Evolutionary conservation across 768 basidiomycete species (phyloP).

Genomic region (Phlebiopsis flavidoalba): DNA sequence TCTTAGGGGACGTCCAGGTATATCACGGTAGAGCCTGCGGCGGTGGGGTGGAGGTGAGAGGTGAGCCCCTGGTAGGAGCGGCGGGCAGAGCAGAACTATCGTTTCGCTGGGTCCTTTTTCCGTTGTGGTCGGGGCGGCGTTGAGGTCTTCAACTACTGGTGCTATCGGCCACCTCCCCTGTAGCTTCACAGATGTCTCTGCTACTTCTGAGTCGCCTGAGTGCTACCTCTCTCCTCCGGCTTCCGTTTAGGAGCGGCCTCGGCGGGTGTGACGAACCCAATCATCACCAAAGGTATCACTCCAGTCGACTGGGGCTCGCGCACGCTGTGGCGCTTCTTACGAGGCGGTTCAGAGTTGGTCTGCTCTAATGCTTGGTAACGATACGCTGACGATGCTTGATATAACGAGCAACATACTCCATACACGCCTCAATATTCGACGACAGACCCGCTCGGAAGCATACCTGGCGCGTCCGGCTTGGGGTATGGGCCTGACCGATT

Average conservation of each 20-base stretch:
- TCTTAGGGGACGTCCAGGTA: not conserved
- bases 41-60: not conserved
- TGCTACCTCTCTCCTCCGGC: no score
- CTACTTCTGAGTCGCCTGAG: no score
- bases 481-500: slow-evolving; percentile 19
- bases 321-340: slow-evolving; percentile 1
- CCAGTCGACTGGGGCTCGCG: slow-evolving; percentile 1
- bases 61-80: not conserved
- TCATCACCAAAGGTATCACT: slow-evolving; percentile 13
- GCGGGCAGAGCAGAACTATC: not conserved
- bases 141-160: no score
- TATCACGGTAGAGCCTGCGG: not conserved
- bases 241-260: not conserved
- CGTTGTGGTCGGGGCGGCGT: no score
- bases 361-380: not conserved
- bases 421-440: slow-evolving; percentile 41
- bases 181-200: no score
- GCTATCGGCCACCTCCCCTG: no score
- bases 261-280: slow-evolving; percentile 29
- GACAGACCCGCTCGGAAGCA: slow-evolving; percentile 14
- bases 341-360: not conserved
- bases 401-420: slow-evolving; percentile 4
- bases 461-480: no score
- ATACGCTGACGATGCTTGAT: not conserved
- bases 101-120: not conserved